A percentile compares a stretch with the other conserved stretches of the same genome.
These are phyloP conservation scores for Dactylonectria macrodidyma DNA, from an alignment of 2,329 filamentous ascomycete species.

Conservation along the genomic window DNA sequence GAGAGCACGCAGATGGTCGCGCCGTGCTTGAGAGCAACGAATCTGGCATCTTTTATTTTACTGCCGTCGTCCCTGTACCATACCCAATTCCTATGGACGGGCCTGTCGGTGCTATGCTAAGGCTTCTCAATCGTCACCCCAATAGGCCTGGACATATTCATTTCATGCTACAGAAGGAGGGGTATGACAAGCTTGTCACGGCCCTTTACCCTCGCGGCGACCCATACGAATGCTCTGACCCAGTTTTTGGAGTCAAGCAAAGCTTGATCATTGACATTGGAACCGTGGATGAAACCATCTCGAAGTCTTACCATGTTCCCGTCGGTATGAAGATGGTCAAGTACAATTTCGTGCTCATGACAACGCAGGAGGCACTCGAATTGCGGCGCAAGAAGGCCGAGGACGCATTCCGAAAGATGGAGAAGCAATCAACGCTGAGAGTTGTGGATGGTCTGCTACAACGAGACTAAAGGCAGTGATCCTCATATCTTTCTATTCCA, in stretches of 20 bases:
- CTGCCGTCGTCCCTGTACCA: slow-evolving; percentile 85
- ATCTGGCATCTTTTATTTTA: slow-evolving; percentile 77
- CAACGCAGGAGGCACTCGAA: slow-evolving; percentile 21
- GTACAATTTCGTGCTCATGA: slow-evolving; percentile 33
- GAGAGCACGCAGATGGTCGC: slow-evolving; percentile 58
- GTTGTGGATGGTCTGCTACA: too few species aligned
- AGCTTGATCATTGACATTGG: slow-evolving; percentile 77
- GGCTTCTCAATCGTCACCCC: slow-evolving; percentile 76
- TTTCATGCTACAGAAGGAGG: slow-evolving; percentile 81
- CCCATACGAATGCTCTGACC: slow-evolving; percentile 86
- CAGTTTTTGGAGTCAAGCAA: slow-evolving; percentile 90
- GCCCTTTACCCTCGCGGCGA: slow-evolving; percentile 84
- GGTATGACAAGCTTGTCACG: slow-evolving; percentile 33
- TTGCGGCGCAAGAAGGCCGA: slow-evolving; percentile 25
- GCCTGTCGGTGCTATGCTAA: slow-evolving; percentile 82
- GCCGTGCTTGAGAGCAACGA: slow-evolving; percentile 47
- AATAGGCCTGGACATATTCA: slow-evolving; percentile 86
- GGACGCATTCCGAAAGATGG: slow-evolving; percentile 26
- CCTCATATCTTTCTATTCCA: too few species aligned
- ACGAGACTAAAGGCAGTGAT: too few species aligned
- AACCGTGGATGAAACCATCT: slow-evolving; percentile 12
- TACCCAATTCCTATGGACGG: slow-evolving; percentile 90
- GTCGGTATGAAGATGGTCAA: slow-evolving; percentile 16
- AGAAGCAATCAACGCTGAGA: too few species aligned
- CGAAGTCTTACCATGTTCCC: slow-evolving; percentile 22